Evolutionary conservation across 495 filamentous ascomycete species (phyloP).

Genomic region (Daldinia vernicosa): DNA sequence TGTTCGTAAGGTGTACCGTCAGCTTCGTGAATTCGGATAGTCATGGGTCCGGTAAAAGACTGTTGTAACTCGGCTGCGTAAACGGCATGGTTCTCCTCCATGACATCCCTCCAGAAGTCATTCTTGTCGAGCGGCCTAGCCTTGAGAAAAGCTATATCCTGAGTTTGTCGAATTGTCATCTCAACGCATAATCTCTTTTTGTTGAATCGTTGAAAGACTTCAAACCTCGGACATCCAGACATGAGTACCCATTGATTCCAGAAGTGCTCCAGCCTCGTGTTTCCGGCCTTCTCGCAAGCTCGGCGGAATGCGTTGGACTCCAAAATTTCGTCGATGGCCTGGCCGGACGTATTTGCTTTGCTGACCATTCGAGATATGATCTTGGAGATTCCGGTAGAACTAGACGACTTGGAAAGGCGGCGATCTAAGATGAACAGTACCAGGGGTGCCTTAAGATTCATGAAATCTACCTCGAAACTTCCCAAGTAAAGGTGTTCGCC

Average conservation of each 20-base stretch:
- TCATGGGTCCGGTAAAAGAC: slow-evolving; percentile 94
- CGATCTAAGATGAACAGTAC: slow-evolving; percentile 94
- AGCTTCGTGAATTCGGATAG: slow-evolving; percentile 96
- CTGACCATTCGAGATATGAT: slow-evolving; percentile 84
- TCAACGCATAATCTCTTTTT: slow-evolving; percentile 97
- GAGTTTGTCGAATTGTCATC: slow-evolving; percentile 86
- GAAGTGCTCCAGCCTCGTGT: slow-evolving; percentile 83
- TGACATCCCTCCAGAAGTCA: slow-evolving; percentile 82
- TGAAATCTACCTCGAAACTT: slow-evolving; percentile 82
- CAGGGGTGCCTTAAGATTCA: slow-evolving; percentile 88
- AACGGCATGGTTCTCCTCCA: slow-evolving; percentile 76
- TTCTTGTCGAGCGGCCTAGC: slow-evolving; percentile 63
- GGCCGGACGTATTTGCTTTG: slow-evolving; percentile 76
- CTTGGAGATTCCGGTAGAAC: slow-evolving; percentile 80
- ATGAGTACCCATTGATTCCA: slow-evolving; percentile 93
- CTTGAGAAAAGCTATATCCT: slow-evolving; percentile 53
- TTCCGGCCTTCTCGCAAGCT: slow-evolving; percentile 85
- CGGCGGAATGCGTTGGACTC: slow-evolving; percentile 78
- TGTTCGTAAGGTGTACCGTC: slow-evolving; percentile 99
- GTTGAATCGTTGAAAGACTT: slow-evolving; percentile 88
- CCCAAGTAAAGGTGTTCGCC: slow-evolving; percentile 83
- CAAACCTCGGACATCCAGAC: slow-evolving; percentile 86
- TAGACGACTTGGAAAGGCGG: slow-evolving; percentile 84
- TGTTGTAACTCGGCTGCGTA: slow-evolving; percentile 75
- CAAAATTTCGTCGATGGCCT: slow-evolving; percentile 75